Conservation (phyloP, 2,329 filamentous ascomycete species). For the Dichotomopilus funicola region DNA sequence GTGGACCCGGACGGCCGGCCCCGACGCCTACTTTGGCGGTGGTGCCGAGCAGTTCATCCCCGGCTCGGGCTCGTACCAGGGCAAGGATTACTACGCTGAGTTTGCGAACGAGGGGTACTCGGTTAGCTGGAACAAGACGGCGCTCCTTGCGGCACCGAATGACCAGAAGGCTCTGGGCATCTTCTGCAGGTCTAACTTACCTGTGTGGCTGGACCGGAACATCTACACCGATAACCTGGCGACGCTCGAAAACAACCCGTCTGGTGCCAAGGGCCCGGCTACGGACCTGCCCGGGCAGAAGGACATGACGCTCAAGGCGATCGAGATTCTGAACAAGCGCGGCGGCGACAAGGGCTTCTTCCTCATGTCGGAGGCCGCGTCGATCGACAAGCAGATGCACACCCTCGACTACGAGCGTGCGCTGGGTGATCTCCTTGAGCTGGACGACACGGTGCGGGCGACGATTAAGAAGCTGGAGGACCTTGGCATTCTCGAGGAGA, state of each 20-base stretch:
- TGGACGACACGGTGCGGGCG: constrained; percentile 75
- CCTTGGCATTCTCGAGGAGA: constrained; percentile 63
- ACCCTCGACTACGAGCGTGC: constrained; percentile 77
- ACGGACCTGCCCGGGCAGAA: constrained; percentile 75
- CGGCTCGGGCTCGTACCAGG: constrained; percentile 56
- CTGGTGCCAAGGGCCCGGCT: constrained; percentile 57
- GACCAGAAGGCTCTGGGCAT: constrained; percentile 65
- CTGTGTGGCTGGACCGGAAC: constrained; percentile 82
- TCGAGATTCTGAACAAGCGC: constrained; percentile 66
- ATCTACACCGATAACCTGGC: constrained; percentile 67
- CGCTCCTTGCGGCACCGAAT: constrained; percentile 52
- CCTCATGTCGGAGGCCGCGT: constrained; percentile 80
- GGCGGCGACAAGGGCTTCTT: constrained; percentile 70
- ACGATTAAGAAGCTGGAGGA: constrained; percentile 64
- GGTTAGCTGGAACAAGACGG: constrained; percentile 67
- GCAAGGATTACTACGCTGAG: constrained; percentile 72
- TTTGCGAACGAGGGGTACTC: constrained; percentile 68
- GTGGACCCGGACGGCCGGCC: constrained; percentile 68
- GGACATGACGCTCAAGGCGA: constrained; percentile 83
- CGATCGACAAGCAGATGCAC: constrained; percentile 89
- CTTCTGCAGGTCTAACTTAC: constrained; percentile 68
- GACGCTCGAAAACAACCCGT: constrained; percentile 60
- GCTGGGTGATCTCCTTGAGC: constrained; percentile 75
- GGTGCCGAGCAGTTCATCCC: constrained; percentile 76
- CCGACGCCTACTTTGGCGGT: constrained; percentile 76